Percentiles rank a stretch among this genome's conserved stretches.
Evolutionary conservation across 2,329 filamentous ascomycete genomes (phyloP).

Genomic region (Clonostachys rosea): DNA sequence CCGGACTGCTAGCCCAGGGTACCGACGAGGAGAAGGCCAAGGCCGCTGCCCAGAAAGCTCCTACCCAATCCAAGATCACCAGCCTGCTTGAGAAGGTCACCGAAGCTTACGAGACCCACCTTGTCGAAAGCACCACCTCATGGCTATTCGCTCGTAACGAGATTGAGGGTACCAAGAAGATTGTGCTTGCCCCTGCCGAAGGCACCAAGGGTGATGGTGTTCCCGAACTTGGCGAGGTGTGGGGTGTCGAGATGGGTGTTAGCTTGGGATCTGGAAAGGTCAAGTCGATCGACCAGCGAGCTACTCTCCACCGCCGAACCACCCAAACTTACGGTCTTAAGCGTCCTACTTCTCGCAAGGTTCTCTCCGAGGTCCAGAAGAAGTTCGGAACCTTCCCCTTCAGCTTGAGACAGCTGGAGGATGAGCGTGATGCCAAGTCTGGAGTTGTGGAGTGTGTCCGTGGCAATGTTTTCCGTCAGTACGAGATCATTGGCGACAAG

Average conservation of each 20-base stretch:
- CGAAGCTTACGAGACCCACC: slow-evolving; percentile 83
- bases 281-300: slow-evolving; percentile 81
- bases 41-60: slow-evolving; percentile 75
- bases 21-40: slow-evolving; percentile 96
- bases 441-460: slow-evolving; percentile 96
- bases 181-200: slow-evolving; percentile 83
- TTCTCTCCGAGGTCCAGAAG: slow-evolving; percentile 91
- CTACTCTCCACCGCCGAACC: slow-evolving; percentile 91
- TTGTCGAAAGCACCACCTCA: slow-evolving; percentile 97
- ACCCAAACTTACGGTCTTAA: slow-evolving; percentile 89
- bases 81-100: slow-evolving; percentile 85
- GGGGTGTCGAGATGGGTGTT: slow-evolving; percentile 95
- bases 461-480: slow-evolving; percentile 87
- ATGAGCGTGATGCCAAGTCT: slow-evolving; percentile 92
- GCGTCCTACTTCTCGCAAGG: slow-evolving; percentile 87
- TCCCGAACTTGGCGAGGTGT: slow-evolving; percentile 87
- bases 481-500: slow-evolving; percentile 94
- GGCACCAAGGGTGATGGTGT: slow-evolving; percentile 86
- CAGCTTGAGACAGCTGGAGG: slow-evolving; percentile 92
- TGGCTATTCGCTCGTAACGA: slow-evolving; percentile 97
- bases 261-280: slow-evolving; percentile 90
- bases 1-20: slow-evolving; percentile 77
- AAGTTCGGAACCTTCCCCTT: slow-evolving; percentile 98
- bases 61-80: slow-evolving; percentile 83
- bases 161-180: slow-evolving; percentile 97